Evolutionary conservation across 1,139 yeast genomes (phyloP).

Genomic region (Yamadazyma dushanensis): DNA sequence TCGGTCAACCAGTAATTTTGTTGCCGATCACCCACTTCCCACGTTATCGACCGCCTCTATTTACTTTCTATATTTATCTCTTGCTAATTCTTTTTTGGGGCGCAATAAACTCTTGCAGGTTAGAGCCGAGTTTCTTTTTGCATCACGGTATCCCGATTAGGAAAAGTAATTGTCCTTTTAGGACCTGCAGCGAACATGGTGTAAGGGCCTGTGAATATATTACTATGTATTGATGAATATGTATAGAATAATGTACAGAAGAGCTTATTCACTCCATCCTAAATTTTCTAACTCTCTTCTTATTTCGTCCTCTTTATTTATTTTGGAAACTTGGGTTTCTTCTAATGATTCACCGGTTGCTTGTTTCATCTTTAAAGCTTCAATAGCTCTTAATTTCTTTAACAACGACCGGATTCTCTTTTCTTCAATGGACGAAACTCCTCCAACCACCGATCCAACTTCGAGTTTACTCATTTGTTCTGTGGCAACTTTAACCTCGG

Average conservation of each 20-base stretch:
- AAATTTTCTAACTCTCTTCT: conserved; percentile 67
- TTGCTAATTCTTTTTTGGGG: neutral
- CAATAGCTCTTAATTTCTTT: conserved; percentile 93
- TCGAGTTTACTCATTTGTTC: conserved; percentile 10
- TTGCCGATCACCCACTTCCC: too few species aligned
- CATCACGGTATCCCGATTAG: conserved; percentile 2
- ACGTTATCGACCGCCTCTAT: conserved; percentile 2
- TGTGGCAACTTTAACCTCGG: conserved; percentile 17
- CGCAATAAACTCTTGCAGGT: conserved; percentile 4
- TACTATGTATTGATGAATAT: neutral
- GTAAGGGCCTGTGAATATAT: neutral
- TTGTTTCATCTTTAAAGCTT: conserved; percentile 81
- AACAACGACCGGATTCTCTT: conserved; percentile 87
- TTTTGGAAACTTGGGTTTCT: conserved; percentile 89
- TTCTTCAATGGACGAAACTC: conserved; percentile 73
- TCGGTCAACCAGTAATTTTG: too few species aligned
- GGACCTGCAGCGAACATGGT: neutral
- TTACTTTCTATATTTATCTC: conserved; percentile 3
- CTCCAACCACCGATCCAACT: conserved; percentile 51
- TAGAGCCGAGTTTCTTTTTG: conserved; percentile 1
- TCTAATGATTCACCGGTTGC: conserved; percentile 83
- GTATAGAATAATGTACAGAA: neutral
- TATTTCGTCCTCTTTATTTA: conserved; percentile 79
- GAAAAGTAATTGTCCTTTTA: conserved; percentile 2
- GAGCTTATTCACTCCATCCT: conserved; percentile 59